Evolutionary conservation across 1,284 basidiomycete species (phyloP).

Genomic region (Trametes sp.): DNA sequence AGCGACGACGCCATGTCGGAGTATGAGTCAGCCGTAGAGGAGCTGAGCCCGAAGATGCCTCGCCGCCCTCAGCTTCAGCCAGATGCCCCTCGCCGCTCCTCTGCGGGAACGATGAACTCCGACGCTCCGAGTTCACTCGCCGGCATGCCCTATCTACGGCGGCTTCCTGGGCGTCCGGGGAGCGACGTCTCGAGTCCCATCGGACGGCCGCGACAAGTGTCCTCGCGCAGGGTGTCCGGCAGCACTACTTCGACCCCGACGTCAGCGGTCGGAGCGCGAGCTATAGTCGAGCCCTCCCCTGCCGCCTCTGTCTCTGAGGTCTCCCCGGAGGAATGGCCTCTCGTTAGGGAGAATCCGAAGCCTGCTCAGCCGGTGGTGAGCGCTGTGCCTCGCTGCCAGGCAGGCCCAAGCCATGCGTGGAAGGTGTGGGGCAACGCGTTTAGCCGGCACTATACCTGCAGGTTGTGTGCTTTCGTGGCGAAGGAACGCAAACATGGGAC

Average conservation of each 20-base stretch:
- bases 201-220: conserved; percentile 7
- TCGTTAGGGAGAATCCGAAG: conserved; percentile 25
- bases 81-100: conserved; percentile 12
- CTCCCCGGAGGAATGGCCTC: not conserved
- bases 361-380: conserved; percentile 25
- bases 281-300: not conserved
- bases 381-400: not conserved
- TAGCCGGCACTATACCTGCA: conserved; percentile 25
- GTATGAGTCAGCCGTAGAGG: conserved; percentile 22
- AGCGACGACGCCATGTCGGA: conserved; percentile 8
- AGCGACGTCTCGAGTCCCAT: conserved; percentile 18
- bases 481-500: conserved; percentile 24
- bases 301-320: not conserved
- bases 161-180: conserved; percentile 17
- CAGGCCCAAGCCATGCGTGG: conserved; percentile 20
- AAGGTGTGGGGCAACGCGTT: conserved; percentile 18
- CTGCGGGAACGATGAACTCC: conserved; percentile 15
- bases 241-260: not conserved
- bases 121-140: conserved; percentile 20
- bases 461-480: conserved; percentile 11
- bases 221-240: conserved; percentile 13
- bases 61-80: not conserved
- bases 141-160: conserved; percentile 5
- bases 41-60: not conserved
- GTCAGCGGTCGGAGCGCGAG: not conserved